phyloP scores from a whole-genome alignment of 768 basidiomycete genomes.

The Suillus luteus region DNA sequence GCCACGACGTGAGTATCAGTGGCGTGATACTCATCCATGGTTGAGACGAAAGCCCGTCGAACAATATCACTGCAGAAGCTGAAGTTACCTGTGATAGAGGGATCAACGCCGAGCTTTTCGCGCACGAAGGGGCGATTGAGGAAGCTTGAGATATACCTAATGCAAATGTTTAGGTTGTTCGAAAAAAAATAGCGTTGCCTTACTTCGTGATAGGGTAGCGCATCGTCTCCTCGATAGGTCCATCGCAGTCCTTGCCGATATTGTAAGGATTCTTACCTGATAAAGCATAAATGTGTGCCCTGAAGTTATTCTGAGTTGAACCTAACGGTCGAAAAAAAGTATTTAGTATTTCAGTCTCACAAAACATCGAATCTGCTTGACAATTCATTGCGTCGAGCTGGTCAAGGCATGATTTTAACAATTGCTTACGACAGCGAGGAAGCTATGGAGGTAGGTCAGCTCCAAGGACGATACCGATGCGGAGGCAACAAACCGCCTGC shows the following conservation, averaged over 20 bases:
- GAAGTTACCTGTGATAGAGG: constrained; percentile 42
- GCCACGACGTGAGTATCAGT: constrained; percentile 39
- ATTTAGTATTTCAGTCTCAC: constrained; percentile 43
- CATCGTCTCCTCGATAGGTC: constrained; percentile 45
- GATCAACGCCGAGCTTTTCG: constrained; percentile 60
- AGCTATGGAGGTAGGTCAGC: constrained; percentile 42
- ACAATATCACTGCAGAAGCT: constrained; percentile 46
- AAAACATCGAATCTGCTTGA: constrained; percentile 66
- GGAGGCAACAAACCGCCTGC: constrained; percentile 33
- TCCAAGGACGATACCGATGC: neutral
- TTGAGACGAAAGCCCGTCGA: constrained; percentile 43
- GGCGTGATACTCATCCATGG: constrained; percentile 42
- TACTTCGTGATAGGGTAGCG: constrained; percentile 61
- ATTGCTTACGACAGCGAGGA: constrained; percentile 65
- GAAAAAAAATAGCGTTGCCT: constrained; percentile 9
- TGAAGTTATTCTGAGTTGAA: neutral
- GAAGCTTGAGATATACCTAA: constrained; percentile 58
- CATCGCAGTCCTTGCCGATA: constrained; percentile 61
- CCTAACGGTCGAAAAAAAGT: constrained; percentile 37
- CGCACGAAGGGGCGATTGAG: constrained; percentile 62
- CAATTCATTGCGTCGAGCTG: constrained; percentile 69
- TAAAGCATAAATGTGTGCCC: neutral
- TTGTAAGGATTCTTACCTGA: constrained; percentile 64
- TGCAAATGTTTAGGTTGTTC: neutral
- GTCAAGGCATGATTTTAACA: constrained; percentile 62